Evolutionary conservation across 2,329 filamentous ascomycete genomes (phyloP).

Genomic region (Colletotrichum sp.): DNA sequence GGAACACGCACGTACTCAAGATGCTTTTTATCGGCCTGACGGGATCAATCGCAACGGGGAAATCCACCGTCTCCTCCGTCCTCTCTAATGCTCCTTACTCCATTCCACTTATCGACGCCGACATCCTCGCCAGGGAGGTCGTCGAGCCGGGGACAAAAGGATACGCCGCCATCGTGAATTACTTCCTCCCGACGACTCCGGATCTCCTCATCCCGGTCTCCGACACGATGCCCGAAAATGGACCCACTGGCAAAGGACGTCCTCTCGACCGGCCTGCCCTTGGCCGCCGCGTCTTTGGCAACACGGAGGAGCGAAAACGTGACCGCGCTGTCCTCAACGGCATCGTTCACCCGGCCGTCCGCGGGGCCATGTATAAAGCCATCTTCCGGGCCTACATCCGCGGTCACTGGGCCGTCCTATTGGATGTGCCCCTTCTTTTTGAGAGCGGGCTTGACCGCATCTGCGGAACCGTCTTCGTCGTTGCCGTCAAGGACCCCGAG

Average conservation of each 20-base stretch:
- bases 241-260: constrained; percentile 66
- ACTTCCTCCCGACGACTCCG: constrained; percentile 84
- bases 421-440: constrained; percentile 92
- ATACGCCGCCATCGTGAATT: constrained; percentile 79
- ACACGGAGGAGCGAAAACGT: constrained; percentile 69
- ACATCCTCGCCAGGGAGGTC: constrained; percentile 89
- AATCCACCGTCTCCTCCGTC: constrained; percentile 90
- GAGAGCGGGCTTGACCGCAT: constrained; percentile 86
- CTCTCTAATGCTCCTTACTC: constrained; percentile 82
- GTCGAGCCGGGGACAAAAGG: constrained; percentile 90
- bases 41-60: constrained; percentile 96
- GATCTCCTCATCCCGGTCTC: constrained; percentile 76
- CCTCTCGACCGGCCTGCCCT: constrained; percentile 87
- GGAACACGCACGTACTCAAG: background rate
- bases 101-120: constrained; percentile 92
- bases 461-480: constrained; percentile 86
- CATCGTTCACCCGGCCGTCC: constrained; percentile 92
- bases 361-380: constrained; percentile 78
- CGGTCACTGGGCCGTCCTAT: constrained; percentile 86
- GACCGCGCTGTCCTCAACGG: constrained; percentile 82
- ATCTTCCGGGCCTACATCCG: constrained; percentile 75
- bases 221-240: constrained; percentile 56
- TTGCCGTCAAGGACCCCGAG: constrained; percentile 79
- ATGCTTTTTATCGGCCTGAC: constrained; percentile 98
- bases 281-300: constrained; percentile 85